Evolutionary conservation across 1,139 yeast genomes (phyloP), one percentile per base, ranked within the genome.

Genomic region (Eremothecium cymbalariae): DNA sequence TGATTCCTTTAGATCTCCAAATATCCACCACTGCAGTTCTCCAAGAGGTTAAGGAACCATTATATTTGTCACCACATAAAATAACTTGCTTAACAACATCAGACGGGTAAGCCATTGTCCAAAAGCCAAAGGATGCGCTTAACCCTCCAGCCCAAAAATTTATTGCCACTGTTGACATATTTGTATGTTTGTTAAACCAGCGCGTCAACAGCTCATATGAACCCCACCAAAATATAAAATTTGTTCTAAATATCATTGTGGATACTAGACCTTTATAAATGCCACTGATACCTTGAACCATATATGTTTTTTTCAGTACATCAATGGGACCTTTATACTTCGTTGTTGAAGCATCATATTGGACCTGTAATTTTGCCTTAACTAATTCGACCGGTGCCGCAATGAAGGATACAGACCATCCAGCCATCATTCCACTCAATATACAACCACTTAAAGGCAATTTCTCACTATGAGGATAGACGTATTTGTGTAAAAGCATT

Each of bases 201-300:
- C 70, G 68, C 8, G 93, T 82, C 54, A 84, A 71, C 8, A 84
- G 41, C 51, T 85, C 94, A 53, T 85, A 85, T 0, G 94, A 77
- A 2, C 95, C 94, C 96, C 96, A 86, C 93, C 94, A 85, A 42
- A 83, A 83, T 26, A 83, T 67, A 53, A 86, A 86, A 60, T 83
- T 83, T 1, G 94, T 77, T 51, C 95, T 68, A 62, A 86, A 86
- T 9, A 86, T 68, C 81, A 85, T 75, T 0, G 96, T 86, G 8
- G 94, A 77, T n/a, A 77, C 59, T 33, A 86, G 65, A 5, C 95
- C 95, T 47, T 81, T 76, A 57, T 82, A 85, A 11, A 85, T 65
- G 0, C 88, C 81, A 43, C 74, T 59, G n/a, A 80, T 60, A 4
- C 94, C 94, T 19, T 70, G 39, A 63, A 67, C 45, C 62, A 64